Percentiles rank a stretch among this genome's conserved stretches.
Evolutionary conservation across 805 yeast genomes (phyloP).

Genomic region (Vanderwaltozyma yarrowii): DNA sequence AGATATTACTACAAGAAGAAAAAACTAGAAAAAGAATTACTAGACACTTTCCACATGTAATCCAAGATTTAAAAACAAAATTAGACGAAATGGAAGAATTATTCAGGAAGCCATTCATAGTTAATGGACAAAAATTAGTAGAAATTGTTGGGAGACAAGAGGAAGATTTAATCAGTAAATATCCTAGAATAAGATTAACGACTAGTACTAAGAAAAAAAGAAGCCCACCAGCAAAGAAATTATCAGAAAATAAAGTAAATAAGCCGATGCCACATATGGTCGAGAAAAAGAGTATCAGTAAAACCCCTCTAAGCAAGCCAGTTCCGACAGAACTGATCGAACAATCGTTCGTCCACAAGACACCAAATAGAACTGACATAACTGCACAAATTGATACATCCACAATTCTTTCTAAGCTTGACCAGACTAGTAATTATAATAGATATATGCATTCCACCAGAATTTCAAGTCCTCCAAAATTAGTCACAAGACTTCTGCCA

Average conservation of each 20-base stretch:
- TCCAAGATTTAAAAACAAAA: conserved; percentile 40
- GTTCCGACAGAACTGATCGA: not conserved
- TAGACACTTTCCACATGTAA: conserved; percentile 57
- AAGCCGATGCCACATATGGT: not conserved
- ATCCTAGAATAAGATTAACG: conserved; percentile 26
- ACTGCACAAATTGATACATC: not conserved
- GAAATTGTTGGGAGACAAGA: conserved; percentile 24
- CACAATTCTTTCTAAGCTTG: not conserved
- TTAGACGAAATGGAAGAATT: conserved; percentile 39
- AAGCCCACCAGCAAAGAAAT: not conserved
- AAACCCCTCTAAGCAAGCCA: too few species aligned
- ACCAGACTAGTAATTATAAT: not conserved
- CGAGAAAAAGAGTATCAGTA: not conserved
- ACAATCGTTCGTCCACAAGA: not conserved
- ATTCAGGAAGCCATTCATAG: conserved; percentile 30
- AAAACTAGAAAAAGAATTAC: conserved; percentile 55
- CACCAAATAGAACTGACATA: conserved; percentile 2
- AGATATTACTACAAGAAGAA: conserved; percentile 72
- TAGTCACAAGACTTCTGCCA: conserved; percentile 7
- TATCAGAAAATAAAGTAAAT: not conserved
- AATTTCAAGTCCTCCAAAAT: not conserved
- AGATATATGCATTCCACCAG: not conserved
- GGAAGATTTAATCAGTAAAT: conserved; percentile 23
- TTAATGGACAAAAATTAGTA: conserved; percentile 19
- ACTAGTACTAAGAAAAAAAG: not conserved